phyloP scores from a whole-genome alignment of 208 protist genomes.

The Sergeia podlipaevii region DNA sequence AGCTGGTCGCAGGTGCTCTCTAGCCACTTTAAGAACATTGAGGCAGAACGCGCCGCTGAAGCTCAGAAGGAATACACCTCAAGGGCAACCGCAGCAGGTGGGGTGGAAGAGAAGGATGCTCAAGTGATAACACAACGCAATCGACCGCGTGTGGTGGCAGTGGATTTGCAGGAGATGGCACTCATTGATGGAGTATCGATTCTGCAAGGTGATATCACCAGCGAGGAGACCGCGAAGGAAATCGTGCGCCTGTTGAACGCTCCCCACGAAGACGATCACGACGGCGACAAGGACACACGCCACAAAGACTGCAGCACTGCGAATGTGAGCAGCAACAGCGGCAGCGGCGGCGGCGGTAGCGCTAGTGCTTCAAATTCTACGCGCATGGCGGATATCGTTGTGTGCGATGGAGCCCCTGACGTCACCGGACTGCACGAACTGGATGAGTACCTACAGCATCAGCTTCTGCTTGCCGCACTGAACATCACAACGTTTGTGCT shows the following conservation, averaged over 20 bases:
- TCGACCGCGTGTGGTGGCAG: slow-evolving; percentile 74
- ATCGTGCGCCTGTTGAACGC: slow-evolving; percentile 93
- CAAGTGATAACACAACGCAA: neutral
- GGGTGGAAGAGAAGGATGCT: neutral
- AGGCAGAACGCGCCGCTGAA: neutral
- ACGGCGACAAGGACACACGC: too few species aligned
- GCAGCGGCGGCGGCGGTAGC: neutral
- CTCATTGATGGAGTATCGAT: slow-evolving; percentile 95
- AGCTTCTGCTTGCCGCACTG: slow-evolving; percentile 97
- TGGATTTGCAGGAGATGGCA: slow-evolving; percentile 99
- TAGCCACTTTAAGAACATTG: slow-evolving; percentile 24
- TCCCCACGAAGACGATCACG: slow-evolving; percentile 4
- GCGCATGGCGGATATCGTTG: slow-evolving; percentile 94
- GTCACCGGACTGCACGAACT: slow-evolving; percentile 99
- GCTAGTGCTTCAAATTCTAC: slow-evolving; percentile 2
- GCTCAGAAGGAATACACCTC: too few species aligned
- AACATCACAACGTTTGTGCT: slow-evolving; percentile 98
- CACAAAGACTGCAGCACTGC: neutral
- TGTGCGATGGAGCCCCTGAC: slow-evolving; percentile 99
- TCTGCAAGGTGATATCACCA: slow-evolving; percentile 91
- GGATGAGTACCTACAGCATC: slow-evolving; percentile 98
- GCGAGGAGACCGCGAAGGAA: slow-evolving; percentile 64
- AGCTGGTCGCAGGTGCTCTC: slow-evolving; percentile 94
- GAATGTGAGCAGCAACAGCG: neutral
- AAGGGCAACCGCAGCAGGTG: neutral